phyloP scores from a whole-genome alignment of 2,329 filamentous ascomycete species.

The Elsinoe arachidis region DNA sequence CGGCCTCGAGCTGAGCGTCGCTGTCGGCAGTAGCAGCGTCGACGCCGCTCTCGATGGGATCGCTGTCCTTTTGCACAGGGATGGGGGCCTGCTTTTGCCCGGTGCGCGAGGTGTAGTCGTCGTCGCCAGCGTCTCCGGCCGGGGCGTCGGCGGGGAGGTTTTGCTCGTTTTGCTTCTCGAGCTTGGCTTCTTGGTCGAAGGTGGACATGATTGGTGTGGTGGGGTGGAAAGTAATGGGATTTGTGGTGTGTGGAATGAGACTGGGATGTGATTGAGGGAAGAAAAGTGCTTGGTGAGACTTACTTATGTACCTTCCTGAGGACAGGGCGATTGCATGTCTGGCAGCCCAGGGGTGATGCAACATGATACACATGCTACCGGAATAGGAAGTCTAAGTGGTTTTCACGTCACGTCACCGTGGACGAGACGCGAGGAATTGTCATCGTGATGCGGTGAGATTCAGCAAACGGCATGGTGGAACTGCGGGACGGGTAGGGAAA shows the following conservation, averaged over 20 bases:
- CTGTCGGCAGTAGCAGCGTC: slow-evolving; percentile 38
- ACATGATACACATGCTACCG: neutral
- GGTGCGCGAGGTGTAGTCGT: slow-evolving; percentile 40
- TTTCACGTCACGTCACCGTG: slow-evolving; percentile 7
- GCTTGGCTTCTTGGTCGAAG: slow-evolving; percentile 20
- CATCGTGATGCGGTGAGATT: slow-evolving; percentile 7
- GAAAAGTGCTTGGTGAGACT: neutral
- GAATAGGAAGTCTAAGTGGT: slow-evolving; percentile 9
- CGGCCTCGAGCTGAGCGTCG: slow-evolving; percentile 38
- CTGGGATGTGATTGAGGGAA: neutral
- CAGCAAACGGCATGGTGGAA: slow-evolving; percentile 2
- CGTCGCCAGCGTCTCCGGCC: slow-evolving; percentile 30
- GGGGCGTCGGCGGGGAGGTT: slow-evolving; percentile 23
- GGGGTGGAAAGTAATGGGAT: neutral
- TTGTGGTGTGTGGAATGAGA: neutral
- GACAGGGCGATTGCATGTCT: neutral
- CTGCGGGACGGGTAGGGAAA: neutral
- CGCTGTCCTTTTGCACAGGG: slow-evolving; percentile 40
- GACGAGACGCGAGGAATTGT: neutral
- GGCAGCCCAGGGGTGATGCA: neutral
- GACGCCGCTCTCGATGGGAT: slow-evolving; percentile 38
- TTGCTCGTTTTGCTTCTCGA: slow-evolving; percentile 24
- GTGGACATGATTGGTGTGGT: slow-evolving; percentile 13
- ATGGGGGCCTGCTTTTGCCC: slow-evolving; percentile 39
- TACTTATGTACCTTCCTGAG: neutral